phyloP scores from a whole-genome alignment of 2,329 filamentous ascomycete genomes.

The Blastomyces silverae region DNA sequence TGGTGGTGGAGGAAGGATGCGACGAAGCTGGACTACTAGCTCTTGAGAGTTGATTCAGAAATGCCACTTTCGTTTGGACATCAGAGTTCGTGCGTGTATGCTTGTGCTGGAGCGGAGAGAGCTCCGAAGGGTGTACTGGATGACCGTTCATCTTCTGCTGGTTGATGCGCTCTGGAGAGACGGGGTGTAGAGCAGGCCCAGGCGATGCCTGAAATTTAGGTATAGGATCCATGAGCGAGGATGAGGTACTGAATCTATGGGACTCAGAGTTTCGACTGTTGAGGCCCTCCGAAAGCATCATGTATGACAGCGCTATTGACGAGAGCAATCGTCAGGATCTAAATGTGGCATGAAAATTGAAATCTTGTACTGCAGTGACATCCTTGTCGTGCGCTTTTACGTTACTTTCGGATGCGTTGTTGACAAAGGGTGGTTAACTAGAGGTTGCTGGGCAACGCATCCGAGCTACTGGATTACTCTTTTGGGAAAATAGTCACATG shows the following conservation, averaged over 20 bases:
- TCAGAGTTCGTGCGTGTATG: slow-evolving; percentile 36
- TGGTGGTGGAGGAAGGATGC: slow-evolving; percentile 33
- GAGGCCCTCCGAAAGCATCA: not conserved
- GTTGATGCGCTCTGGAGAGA: slow-evolving; percentile 47
- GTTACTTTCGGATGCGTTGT: slow-evolving; percentile 2
- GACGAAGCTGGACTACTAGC: slow-evolving; percentile 27
- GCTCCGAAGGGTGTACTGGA: slow-evolving; percentile 35
- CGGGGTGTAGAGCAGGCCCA: slow-evolving; percentile 37
- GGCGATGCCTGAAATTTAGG: slow-evolving; percentile 25
- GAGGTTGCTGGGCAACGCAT: slow-evolving; percentile 4
- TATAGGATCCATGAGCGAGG: slow-evolving; percentile 16
- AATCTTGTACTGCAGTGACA: not conserved
- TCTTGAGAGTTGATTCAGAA: slow-evolving; percentile 39
- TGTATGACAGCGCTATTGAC: slow-evolving; percentile 12
- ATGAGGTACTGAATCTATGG: not conserved
- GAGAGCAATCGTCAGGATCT: not conserved
- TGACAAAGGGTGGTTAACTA: not conserved
- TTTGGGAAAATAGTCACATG: not conserved
- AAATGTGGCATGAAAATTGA: slow-evolving; percentile 10
- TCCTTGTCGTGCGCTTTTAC: slow-evolving; percentile 8
- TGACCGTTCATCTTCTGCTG: slow-evolving; percentile 40
- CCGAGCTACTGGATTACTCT: not conserved
- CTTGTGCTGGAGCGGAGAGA: slow-evolving; percentile 34
- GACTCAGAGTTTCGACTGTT: not conserved
- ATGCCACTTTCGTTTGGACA: slow-evolving; percentile 45